Evolutionary conservation across 345 rosid species (phyloP).

Genomic region (Cardiospermum halicacabum): DNA sequence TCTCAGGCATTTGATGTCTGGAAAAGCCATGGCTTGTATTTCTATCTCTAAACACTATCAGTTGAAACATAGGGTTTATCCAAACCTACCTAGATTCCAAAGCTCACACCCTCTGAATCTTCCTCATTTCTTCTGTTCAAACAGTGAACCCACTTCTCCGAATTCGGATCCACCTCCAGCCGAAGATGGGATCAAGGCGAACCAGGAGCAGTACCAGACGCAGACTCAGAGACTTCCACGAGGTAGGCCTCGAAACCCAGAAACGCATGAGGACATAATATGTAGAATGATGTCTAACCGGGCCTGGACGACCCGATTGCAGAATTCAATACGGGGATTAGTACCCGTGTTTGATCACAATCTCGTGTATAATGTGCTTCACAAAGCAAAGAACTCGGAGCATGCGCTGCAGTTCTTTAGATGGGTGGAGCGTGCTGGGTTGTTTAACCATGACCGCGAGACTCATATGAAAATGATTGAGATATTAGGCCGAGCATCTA

Average conservation of each 20-base stretch:
- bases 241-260: conserved; percentile 42
- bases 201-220: conserved; percentile 7
- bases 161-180: conserved; percentile 12
- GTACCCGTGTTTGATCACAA: conserved; percentile 76
- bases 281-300: conserved; percentile 84
- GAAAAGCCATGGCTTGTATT: conserved; percentile 34
- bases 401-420: conserved; percentile 94
- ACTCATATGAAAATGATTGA: conserved; percentile 73
- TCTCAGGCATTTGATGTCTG: too few relatives aligned
- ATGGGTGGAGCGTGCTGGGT: conserved; percentile 86
- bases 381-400: conserved; percentile 61
- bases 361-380: conserved; percentile 72
- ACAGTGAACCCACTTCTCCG: conserved; percentile 16
- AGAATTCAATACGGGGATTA: conserved; percentile 76
- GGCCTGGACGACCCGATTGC: conserved; percentile 86
- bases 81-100: conserved; percentile 29
- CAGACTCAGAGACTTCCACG: conserved; percentile 32
- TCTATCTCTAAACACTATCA: conserved; percentile 39
- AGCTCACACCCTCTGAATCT: conserved; percentile 14
- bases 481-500: conserved; percentile 63
- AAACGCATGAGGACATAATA: conserved; percentile 69
- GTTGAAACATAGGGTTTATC: conserved; percentile 28
- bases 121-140: conserved; percentile 40
- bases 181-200: conserved; percentile 5
- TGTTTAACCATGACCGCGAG: conserved; percentile 66